Conservation (phyloP, 805 yeast genomes). For the Candida hispaniensis region DNA sequence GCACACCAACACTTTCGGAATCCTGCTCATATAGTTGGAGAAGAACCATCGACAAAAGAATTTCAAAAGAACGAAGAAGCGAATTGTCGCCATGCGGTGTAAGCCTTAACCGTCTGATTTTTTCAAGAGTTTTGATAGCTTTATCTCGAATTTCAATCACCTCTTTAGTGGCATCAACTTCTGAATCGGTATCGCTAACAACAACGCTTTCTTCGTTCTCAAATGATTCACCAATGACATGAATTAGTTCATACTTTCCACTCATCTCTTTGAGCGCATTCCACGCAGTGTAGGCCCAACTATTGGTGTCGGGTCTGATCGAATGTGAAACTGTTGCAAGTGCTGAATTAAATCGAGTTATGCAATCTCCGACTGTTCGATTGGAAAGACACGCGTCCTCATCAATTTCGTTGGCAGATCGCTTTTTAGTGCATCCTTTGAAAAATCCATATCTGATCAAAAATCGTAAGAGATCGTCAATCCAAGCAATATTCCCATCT, state of each 20-base stretch:
- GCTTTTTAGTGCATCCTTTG: slow-evolving; percentile 17
- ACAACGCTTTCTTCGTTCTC: slow-evolving; percentile 1
- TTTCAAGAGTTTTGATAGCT: slow-evolving; percentile 40
- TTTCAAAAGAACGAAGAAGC: slow-evolving; percentile 56
- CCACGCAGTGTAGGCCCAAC: slow-evolving; percentile 52
- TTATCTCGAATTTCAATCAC: slow-evolving; percentile 39
- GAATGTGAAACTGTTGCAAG: slow-evolving; percentile 45
- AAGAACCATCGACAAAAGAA: slow-evolving; percentile 64
- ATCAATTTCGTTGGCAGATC: slow-evolving; percentile 1
- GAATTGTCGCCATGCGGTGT: slow-evolving; percentile 31
- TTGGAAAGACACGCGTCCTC: slow-evolving; percentile 19
- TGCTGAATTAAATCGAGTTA: slow-evolving; percentile 49
- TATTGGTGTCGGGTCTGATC: slow-evolving; percentile 35
- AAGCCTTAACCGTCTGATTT: slow-evolving; percentile 32
- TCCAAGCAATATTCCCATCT: slow-evolving; percentile 22
- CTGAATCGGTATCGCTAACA: slow-evolving; percentile 14
- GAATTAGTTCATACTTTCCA: slow-evolving; percentile 25
- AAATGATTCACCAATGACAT: slow-evolving; percentile 23
- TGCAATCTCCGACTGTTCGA: slow-evolving; percentile 23
- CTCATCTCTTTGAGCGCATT: slow-evolving; percentile 21
- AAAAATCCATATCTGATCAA: slow-evolving; percentile 37
- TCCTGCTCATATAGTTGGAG: slow-evolving; percentile 66
- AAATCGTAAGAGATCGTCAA: slow-evolving; percentile 33
- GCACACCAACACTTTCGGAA: slow-evolving; percentile 59
- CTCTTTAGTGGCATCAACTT: slow-evolving; percentile 39